Percentiles rank a stretch among this genome's conserved stretches.
phyloP scores from a whole-genome alignment of 75 land plant genomes.

The Picea sitchensis region DNA sequence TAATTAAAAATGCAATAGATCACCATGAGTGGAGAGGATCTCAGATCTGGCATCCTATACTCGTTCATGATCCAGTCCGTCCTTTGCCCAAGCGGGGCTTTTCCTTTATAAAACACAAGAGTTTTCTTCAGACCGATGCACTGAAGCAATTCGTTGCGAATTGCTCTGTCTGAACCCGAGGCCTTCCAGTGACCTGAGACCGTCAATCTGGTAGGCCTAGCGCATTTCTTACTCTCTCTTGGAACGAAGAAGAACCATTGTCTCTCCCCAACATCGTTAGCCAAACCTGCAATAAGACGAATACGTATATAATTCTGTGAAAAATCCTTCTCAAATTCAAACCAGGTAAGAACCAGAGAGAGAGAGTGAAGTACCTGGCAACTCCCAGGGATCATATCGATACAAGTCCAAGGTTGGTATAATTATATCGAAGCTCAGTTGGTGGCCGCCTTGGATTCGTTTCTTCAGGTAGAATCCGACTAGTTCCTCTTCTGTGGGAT shows the following conservation, averaged over 20 bases:
- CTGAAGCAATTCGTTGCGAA: slow-evolving; percentile 20
- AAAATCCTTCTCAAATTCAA: too few relatives aligned
- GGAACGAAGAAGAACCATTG: slow-evolving; percentile 67
- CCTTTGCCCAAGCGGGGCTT: slow-evolving; percentile 54
- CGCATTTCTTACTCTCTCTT: slow-evolving; percentile 44
- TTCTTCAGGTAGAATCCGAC: slow-evolving; percentile 21
- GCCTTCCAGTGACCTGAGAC: slow-evolving; percentile 71
- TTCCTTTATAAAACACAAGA: slow-evolving; percentile 67
- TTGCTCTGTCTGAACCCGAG: slow-evolving; percentile 51
- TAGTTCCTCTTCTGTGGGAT: slow-evolving; percentile 24
- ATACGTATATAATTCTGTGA: too few relatives aligned
- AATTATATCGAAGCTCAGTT: slow-evolving; percentile 6
- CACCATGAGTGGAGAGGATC: neutral
- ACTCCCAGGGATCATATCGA: slow-evolving; percentile 16
- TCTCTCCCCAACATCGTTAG: neutral
- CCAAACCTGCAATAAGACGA: too few relatives aligned
- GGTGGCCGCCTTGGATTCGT: slow-evolving; percentile 3
- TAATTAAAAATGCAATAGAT: neutral
- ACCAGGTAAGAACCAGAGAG: too few relatives aligned
- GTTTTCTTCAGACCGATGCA: slow-evolving; percentile 49
- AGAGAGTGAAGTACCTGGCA: slow-evolving; percentile 2
- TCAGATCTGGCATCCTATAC: slow-evolving; percentile 18
- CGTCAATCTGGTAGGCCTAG: slow-evolving; percentile 48
- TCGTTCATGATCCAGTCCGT: slow-evolving; percentile 69
- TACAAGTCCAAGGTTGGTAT: slow-evolving; percentile 9